Percentiles rank a stretch among this genome's conserved stretches.
These are phyloP conservation scores for Phytophthora boehmeriae DNA, from an alignment of 352 stramenopile species.

Conservation along the genomic window DNA sequence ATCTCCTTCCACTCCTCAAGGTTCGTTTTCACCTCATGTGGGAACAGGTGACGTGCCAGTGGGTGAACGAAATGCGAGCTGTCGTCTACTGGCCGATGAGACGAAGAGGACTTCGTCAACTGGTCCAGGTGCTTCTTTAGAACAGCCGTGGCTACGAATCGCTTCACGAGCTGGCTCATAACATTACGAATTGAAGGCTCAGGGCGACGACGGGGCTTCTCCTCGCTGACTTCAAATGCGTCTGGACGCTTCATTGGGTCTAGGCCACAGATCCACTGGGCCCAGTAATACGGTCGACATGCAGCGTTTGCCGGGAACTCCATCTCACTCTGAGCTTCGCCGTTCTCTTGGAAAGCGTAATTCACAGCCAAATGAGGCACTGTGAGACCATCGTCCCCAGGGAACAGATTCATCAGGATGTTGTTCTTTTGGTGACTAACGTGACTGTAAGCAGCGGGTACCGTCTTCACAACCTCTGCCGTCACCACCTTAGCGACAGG, in stretches of 20 bases:
- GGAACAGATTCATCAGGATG: conserved; percentile 69
- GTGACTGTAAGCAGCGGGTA: conserved; percentile 22
- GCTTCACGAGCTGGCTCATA: conserved; percentile 62
- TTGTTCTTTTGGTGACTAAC: conserved; percentile 26
- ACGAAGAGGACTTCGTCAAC: conserved; percentile 34
- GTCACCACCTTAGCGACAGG: conserved; percentile 58
- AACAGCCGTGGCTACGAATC: conserved; percentile 46
- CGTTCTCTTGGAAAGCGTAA: conserved; percentile 51
- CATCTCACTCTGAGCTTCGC: conserved; percentile 35
- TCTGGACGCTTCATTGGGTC: conserved; percentile 50
- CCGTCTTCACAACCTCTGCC: conserved; percentile 49
- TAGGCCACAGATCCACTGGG: conserved; percentile 78
- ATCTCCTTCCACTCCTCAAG: conserved; percentile 63
- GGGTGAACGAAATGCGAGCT: conserved; percentile 36
- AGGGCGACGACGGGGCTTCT: conserved; percentile 36
- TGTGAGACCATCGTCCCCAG: conserved; percentile 54
- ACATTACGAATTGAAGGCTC: conserved; percentile 77
- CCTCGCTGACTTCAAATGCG: neutral
- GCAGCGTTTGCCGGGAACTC: conserved; percentile 45
- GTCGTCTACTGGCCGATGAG: conserved; percentile 18
- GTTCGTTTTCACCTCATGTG: conserved; percentile 48
- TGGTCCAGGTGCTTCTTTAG: conserved; percentile 55
- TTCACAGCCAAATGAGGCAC: conserved; percentile 48
- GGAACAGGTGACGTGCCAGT: conserved; percentile 47
- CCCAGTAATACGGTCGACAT: conserved; percentile 72